Evolutionary conservation across 1,284 basidiomycete species (phyloP).

Genomic region (Ustilago xerochloae): DNA sequence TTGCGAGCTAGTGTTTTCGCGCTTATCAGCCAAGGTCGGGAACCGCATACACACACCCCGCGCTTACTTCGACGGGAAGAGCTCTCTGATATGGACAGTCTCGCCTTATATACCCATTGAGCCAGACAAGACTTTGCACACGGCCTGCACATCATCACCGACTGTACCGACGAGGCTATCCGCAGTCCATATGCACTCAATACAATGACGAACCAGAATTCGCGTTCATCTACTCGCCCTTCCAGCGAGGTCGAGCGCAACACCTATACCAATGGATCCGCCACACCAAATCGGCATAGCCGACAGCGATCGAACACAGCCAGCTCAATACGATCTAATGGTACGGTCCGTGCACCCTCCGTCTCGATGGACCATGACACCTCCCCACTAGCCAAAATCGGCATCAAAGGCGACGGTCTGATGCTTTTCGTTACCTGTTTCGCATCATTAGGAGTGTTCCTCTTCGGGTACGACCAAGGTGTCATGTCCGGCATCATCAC

Average conservation of each 20-base stretch:
- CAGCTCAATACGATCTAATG: slow-evolving; percentile 28
- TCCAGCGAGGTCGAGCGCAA: slow-evolving; percentile 41
- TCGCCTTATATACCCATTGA: no score
- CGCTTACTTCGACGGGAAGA: not conserved
- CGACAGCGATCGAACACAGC: slow-evolving; percentile 29
- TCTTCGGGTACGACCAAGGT: slow-evolving; percentile 73
- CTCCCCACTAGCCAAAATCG: slow-evolving; percentile 55
- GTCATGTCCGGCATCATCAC: slow-evolving; percentile 82
- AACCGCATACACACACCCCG: slow-evolving; percentile 4
- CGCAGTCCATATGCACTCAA: not conserved
- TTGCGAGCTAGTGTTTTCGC: not conserved
- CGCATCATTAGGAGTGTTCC: slow-evolving; percentile 86
- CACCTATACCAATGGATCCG: slow-evolving; percentile 12
- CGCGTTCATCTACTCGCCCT: slow-evolving; percentile 30
- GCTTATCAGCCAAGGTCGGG: not conserved
- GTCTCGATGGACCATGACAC: slow-evolving; percentile 47
- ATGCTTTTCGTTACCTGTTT: slow-evolving; percentile 74
- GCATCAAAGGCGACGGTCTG: slow-evolving; percentile 60
- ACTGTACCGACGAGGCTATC: not conserved
- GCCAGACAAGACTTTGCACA: no score
- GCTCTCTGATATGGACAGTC: not conserved
- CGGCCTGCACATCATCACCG: no score
- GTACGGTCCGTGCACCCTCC: slow-evolving; percentile 32
- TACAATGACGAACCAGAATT: slow-evolving; percentile 27
- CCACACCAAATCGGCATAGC: slow-evolving; percentile 15